These are phyloP conservation scores for Dendrostoma leiphaemia DNA, from an alignment of 2,329 filamentous ascomycete genomes.

Conservation along the genomic window DNA sequence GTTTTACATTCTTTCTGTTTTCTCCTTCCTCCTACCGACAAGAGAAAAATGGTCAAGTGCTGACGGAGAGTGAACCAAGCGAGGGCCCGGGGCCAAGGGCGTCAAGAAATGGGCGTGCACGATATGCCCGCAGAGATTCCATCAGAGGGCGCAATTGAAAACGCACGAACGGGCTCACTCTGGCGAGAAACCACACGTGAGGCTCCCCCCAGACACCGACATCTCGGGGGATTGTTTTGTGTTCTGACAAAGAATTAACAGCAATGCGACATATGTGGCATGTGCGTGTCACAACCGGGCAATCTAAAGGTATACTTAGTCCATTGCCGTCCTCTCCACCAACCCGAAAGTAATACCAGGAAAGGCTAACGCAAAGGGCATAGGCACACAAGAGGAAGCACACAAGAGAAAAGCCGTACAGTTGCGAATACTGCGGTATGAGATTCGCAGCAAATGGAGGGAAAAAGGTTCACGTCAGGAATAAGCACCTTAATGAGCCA, in stretches of 20 bases:
- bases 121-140: constrained; percentile 74
- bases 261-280: constrained; percentile 54
- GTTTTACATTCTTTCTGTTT: neutral
- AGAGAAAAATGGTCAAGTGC: neutral
- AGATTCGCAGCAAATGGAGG: constrained; percentile 84
- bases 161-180: constrained; percentile 89
- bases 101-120: constrained; percentile 70
- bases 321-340: neutral
- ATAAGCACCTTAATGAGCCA: constrained; percentile 75
- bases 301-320: constrained; percentile 74
- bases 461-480: constrained; percentile 71
- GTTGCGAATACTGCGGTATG: constrained; percentile 77
- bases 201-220: constrained; percentile 28
- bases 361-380: constrained; percentile 13
- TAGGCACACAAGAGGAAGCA: constrained; percentile 85
- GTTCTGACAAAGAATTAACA: constrained; percentile 18
- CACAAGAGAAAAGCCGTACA: constrained; percentile 81
- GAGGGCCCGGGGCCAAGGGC: constrained; percentile 20
- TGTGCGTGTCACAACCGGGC: constrained; percentile 83
- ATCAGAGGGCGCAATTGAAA: constrained; percentile 88
- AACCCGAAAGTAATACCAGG: too few species aligned
- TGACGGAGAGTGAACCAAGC: neutral
- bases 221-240: neutral
- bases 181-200: constrained; percentile 84
- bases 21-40: too few species aligned